Conservation (phyloP, 129 eudicot species). For the Pseudognaphalium luteoalbum region DNA sequence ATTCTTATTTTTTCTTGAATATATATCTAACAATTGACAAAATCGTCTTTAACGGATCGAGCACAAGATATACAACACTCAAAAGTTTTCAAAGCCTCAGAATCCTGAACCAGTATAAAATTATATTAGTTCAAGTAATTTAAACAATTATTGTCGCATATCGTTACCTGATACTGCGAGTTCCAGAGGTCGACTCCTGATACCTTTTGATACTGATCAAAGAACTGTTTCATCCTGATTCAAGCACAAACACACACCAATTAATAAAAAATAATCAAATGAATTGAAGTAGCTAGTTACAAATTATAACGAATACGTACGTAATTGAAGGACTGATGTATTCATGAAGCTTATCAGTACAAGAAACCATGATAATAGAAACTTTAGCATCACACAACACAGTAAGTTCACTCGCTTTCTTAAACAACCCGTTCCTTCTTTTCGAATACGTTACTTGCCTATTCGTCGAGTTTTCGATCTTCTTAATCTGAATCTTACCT, state of each 20-base stretch:
- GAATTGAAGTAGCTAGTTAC: no score
- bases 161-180: constrained; percentile 55
- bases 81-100: no score
- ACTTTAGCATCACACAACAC: constrained; percentile 82
- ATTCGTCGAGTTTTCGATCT: constrained; percentile 77
- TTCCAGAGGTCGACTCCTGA: constrained; percentile 62
- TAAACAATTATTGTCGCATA: no score
- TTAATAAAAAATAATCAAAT: neutral
- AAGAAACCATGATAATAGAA: constrained; percentile 69
- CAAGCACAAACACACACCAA: neutral
- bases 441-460: constrained; percentile 78
- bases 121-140: no score
- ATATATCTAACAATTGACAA: no score
- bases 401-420: constrained; percentile 71
- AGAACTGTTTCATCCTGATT: constrained; percentile 61
- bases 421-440: constrained; percentile 68
- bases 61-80: no score
- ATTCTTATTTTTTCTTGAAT: no score
- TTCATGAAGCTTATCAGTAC: constrained; percentile 75
- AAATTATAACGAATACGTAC: constrained; percentile 29
- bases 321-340: constrained; percentile 70
- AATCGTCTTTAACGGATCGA: no score
- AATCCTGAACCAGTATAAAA: no score
- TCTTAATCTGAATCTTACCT: constrained; percentile 87
- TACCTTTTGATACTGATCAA: constrained; percentile 63